phyloP scores from a whole-genome alignment of 2,329 filamentous ascomycete genomes.

The Scedosporium minutisporum region DNA sequence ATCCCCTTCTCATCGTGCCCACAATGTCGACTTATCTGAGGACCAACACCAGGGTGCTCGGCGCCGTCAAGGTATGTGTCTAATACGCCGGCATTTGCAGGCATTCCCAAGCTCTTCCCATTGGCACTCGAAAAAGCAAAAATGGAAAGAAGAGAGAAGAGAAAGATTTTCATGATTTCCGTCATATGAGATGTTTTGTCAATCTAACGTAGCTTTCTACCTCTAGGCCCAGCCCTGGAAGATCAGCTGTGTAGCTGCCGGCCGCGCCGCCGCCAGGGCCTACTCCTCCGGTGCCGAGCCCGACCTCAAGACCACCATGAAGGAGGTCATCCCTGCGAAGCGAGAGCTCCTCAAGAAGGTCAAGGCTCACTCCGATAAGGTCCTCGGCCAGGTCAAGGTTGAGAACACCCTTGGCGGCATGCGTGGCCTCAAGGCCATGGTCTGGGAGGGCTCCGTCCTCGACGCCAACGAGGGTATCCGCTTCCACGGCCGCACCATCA shows the following conservation, averaged over 20 bases:
- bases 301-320: constrained; percentile 80
- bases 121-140: no score
- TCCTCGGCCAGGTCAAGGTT: constrained; percentile 85
- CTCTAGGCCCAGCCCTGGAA: constrained; percentile 17
- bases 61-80: constrained; percentile 50
- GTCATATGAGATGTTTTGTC: not conserved
- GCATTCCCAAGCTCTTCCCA: not conserved
- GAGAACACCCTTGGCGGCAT: constrained; percentile 93
- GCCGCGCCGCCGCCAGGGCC: constrained; percentile 30
- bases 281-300: constrained; percentile 73
- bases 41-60: constrained; percentile 51
- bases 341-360: constrained; percentile 88
- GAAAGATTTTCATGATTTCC: no score
- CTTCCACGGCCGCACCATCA: constrained; percentile 96
- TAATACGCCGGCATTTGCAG: not conserved
- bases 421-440: constrained; percentile 94
- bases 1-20: not conserved
- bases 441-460: constrained; percentile 96
- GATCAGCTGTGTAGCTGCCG: constrained; percentile 19
- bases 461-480: constrained; percentile 96
- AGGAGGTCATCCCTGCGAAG: constrained; percentile 79
- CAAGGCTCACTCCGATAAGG: constrained; percentile 73
- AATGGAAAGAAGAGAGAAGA: no score
- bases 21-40: constrained; percentile 57
- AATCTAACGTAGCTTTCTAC: not conserved